Percentiles rank a stretch among this genome's conserved stretches.
Conservation (phyloP, 495 filamentous ascomycete genomes). For the Podospora comata region DNA sequence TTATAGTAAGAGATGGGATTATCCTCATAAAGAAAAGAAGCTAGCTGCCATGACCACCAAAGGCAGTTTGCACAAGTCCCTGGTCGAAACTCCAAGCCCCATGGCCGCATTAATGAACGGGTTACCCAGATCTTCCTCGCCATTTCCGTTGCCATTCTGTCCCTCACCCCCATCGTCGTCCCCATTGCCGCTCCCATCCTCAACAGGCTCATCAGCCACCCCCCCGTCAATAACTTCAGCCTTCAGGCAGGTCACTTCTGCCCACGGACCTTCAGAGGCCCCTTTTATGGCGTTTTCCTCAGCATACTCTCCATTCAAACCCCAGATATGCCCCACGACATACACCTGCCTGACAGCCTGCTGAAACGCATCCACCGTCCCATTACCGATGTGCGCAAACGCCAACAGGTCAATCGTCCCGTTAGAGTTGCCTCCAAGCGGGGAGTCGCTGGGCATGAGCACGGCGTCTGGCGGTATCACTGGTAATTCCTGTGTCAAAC, state of each 20-base stretch:
- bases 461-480: no score
- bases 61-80: not conserved
- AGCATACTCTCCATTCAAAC: not conserved
- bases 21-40: not conserved
- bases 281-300: not conserved
- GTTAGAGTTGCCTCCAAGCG: not conserved
- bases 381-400: not conserved
- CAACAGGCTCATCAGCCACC: not conserved
- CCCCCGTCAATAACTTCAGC: not conserved
- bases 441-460: no score
- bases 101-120: not conserved
- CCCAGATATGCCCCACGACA: not conserved
- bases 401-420: not conserved
- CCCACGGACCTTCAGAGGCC: no score
- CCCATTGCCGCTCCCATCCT: not conserved
- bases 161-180: not conserved
- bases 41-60: not conserved
- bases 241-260: not conserved
- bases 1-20: no score
- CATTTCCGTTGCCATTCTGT: not conserved
- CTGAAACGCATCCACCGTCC: not conserved
- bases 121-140: not conserved
- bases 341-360: not conserved
- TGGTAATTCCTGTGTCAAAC: not conserved
- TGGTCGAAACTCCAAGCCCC: not conserved